These are phyloP conservation scores for Penicillium cataractarum DNA, from an alignment of 495 filamentous ascomycete genomes.

Conservation along the genomic window DNA sequence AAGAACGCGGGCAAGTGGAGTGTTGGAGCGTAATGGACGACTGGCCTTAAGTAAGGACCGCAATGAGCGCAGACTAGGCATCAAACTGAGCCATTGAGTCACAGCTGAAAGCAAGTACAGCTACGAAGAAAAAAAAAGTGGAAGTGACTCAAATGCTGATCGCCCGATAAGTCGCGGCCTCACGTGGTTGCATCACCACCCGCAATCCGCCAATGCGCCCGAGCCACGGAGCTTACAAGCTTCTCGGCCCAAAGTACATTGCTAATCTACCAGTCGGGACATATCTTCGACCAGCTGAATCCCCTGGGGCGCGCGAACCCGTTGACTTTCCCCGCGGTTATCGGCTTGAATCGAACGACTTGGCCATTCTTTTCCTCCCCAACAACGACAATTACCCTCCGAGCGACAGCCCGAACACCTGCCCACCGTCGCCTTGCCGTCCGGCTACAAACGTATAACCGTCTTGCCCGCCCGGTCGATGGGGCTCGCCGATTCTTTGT, in stretches of 20 bases:
- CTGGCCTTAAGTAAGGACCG: constrained; percentile 23
- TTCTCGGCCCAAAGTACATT: constrained; percentile 11
- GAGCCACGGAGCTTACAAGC: constrained; percentile 24
- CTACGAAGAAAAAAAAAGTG: not conserved
- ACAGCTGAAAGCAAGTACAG: constrained; percentile 1
- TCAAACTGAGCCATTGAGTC: constrained; percentile 27
- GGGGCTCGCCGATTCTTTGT: constrained; percentile 32
- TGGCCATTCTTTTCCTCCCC: constrained; percentile 30
- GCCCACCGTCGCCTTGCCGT: constrained; percentile 16
- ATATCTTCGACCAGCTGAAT: not conserved
- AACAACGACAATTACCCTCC: constrained; percentile 29
- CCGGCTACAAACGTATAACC: constrained; percentile 1
- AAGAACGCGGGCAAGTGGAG: constrained; percentile 24
- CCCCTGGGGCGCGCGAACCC: not conserved
- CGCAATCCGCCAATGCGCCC: constrained; percentile 20
- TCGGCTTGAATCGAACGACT: constrained; percentile 29
- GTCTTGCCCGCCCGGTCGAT: constrained; percentile 32
- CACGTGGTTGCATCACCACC: constrained; percentile 34
- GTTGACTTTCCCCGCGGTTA: constrained; percentile 7
- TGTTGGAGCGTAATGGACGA: constrained; percentile 17
- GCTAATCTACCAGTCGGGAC: not conserved
- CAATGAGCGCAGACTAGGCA: constrained; percentile 25
- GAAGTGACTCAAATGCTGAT: constrained; percentile 24
- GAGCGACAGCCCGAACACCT: constrained; percentile 14
- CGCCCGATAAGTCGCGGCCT: constrained; percentile 29